These are phyloP conservation scores for Trichoderma atroviride DNA, from an alignment of 2,329 filamentous ascomycete genomes.

Conservation along the genomic window DNA sequence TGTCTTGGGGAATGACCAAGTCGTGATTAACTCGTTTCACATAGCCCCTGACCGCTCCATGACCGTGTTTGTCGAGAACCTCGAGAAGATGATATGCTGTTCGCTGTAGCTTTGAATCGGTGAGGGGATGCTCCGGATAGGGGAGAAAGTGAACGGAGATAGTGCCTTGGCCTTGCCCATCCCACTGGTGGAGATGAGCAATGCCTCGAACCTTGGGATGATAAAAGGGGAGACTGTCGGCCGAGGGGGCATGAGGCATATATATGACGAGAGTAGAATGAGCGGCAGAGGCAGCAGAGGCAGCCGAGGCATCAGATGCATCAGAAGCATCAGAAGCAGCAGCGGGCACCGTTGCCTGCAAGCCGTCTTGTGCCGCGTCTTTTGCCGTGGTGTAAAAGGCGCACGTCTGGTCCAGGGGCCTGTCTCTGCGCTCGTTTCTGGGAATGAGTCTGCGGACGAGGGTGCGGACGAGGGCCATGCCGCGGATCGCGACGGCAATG, in stretches of 20 bases:
- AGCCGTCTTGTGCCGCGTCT: constrained; percentile 15
- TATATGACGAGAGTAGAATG: constrained; percentile 64
- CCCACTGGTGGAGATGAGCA: constrained; percentile 74
- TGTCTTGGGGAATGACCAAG: constrained; percentile 72
- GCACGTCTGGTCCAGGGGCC: constrained; percentile 79
- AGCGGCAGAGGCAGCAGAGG: not conserved
- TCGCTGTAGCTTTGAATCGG: constrained; percentile 57
- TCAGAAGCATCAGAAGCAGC: not conserved
- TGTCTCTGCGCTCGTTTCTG: constrained; percentile 76
- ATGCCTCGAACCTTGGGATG: constrained; percentile 77
- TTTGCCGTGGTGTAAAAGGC: constrained; percentile 59
- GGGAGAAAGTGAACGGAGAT: constrained; percentile 65
- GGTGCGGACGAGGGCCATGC: constrained; percentile 55
- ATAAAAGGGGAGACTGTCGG: constrained; percentile 78
- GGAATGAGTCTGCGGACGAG: constrained; percentile 80
- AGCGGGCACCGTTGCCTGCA: not conserved
- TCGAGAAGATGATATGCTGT: constrained; percentile 70
- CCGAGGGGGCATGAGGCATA: constrained; percentile 67
- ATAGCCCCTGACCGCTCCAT: constrained; percentile 64
- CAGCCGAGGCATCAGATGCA: no score
- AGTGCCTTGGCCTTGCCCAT: constrained; percentile 44
- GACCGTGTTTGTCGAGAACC: constrained; percentile 72
- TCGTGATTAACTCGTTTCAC: constrained; percentile 85
- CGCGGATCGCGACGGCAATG: constrained; percentile 30
- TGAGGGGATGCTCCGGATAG: constrained; percentile 43